Percentiles rank a stretch among this genome's conserved stretches.
These are phyloP conservation scores for Cymbopogon citratus DNA, from an alignment of 176 grass and related monocot species.

Conservation along the genomic window DNA sequence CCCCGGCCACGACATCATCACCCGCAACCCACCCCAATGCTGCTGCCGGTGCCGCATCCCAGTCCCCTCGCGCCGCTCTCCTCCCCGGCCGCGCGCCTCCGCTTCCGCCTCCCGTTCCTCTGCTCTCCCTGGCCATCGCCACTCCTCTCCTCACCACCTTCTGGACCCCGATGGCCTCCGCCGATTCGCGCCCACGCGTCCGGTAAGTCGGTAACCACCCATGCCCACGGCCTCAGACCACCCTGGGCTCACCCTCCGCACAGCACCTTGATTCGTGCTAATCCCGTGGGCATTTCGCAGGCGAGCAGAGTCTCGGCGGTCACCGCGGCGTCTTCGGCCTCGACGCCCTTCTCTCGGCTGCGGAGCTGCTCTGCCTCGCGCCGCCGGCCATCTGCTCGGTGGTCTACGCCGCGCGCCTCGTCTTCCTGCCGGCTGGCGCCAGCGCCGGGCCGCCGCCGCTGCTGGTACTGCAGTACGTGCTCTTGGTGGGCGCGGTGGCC, in stretches of 20 bases:
- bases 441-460: not conserved
- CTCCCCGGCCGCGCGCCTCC: not conserved
- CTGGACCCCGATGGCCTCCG: not conserved
- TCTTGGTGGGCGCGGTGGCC: slow-evolving; percentile 47
- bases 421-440: slow-evolving; percentile 15
- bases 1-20: not conserved
- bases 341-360: slow-evolving; percentile 44
- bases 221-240: not conserved
- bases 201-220: not conserved
- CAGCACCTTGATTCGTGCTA: not conserved
- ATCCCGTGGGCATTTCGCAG: slow-evolving; percentile 22
- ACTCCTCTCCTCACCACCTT: not conserved
- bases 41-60: not conserved
- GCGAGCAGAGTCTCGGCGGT: not conserved
- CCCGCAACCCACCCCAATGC: not conserved
- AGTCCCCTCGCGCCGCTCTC: not conserved
- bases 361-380: slow-evolving; percentile 61
- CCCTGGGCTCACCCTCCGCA: no score
- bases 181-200: slow-evolving; percentile 21
- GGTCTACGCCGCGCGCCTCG: slow-evolving; percentile 33
- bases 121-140: not conserved
- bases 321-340: slow-evolving; percentile 9
- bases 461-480: slow-evolving; percentile 44
- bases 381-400: slow-evolving; percentile 58
- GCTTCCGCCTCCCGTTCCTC: not conserved